Evolutionary conservation across 164 flowering plant species (phyloP).

Genomic region (Liriodendron chinense): DNA sequence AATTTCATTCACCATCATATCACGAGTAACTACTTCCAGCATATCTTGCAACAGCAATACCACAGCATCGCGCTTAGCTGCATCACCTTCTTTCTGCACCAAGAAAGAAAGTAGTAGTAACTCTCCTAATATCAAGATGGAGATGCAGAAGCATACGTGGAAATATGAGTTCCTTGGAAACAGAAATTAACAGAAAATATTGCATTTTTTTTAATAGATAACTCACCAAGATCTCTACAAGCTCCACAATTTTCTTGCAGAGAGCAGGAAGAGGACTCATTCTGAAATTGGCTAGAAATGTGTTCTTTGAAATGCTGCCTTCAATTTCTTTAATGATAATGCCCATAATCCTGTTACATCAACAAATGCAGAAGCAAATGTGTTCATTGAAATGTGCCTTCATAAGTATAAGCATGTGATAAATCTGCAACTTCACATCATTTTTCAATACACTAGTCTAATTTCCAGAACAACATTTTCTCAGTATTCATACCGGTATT

Average conservation of each 20-base stretch:
- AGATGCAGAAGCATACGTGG: neutral
- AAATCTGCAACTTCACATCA: neutral
- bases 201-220: neutral
- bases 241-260: conserved; percentile 78
- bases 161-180: neutral
- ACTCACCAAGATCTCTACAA: conserved; percentile 83
- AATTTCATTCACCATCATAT: conserved; percentile 96
- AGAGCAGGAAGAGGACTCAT: conserved; percentile 66
- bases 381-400: neutral
- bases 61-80: conserved; percentile 54
- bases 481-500: too few relatives aligned
- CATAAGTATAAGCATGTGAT: neutral
- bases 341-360: conserved; percentile 65
- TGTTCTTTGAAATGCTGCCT: conserved; percentile 65
- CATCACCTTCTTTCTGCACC: conserved; percentile 78
- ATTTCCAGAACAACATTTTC: too few relatives aligned
- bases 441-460: too few relatives aligned
- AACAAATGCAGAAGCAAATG: neutral
- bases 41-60: conserved; percentile 90
- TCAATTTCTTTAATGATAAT: conserved; percentile 86
- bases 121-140: neutral
- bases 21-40: conserved; percentile 95
- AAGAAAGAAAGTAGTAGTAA: conserved; percentile 4
- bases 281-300: conserved; percentile 79
- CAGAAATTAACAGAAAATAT: conserved; percentile 1